A percentile compares a stretch with the other conserved stretches of the same genome.
Conservation (phyloP, 208 protist species). For the Spongospora subterranea region DNA sequence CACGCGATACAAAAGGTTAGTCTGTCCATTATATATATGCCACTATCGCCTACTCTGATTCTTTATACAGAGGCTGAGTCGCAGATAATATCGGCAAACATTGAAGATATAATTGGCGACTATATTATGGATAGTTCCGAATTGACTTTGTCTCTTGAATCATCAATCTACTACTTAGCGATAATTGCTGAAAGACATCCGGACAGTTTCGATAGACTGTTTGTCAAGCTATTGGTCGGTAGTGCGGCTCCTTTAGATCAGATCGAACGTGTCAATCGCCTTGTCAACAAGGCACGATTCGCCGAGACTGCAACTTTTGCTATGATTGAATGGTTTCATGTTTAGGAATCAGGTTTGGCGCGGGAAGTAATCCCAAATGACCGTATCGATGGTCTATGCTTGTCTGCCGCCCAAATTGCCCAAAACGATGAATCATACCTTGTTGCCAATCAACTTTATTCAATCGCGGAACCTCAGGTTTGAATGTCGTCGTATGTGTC, state of each 20-base stretch:
- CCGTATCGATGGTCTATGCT: slow-evolving; percentile 17
- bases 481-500: not conserved
- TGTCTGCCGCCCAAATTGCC: not conserved
- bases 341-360: slow-evolving; percentile 7
- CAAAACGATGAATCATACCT: not conserved
- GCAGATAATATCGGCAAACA: not conserved
- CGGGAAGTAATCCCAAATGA: not conserved
- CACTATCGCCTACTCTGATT: not conserved
- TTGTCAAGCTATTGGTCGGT: slow-evolving; percentile 7
- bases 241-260: not conserved
- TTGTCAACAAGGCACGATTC: slow-evolving; percentile 20
- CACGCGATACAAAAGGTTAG: not conserved
- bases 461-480: slow-evolving; percentile 37
- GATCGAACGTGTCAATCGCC: not conserved
- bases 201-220: not conserved
- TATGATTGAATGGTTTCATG: not conserved
- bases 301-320: not conserved
- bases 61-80: not conserved
- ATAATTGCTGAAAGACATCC: slow-evolving; percentile 2
- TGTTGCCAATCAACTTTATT: slow-evolving; percentile 34
- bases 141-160: not conserved
- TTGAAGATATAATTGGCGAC: not conserved
- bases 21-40: not conserved
- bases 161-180: not conserved
- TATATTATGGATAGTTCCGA: not conserved